phyloP scores from a whole-genome alignment of 306 rosid species.

The Comarum palustre region DNA sequence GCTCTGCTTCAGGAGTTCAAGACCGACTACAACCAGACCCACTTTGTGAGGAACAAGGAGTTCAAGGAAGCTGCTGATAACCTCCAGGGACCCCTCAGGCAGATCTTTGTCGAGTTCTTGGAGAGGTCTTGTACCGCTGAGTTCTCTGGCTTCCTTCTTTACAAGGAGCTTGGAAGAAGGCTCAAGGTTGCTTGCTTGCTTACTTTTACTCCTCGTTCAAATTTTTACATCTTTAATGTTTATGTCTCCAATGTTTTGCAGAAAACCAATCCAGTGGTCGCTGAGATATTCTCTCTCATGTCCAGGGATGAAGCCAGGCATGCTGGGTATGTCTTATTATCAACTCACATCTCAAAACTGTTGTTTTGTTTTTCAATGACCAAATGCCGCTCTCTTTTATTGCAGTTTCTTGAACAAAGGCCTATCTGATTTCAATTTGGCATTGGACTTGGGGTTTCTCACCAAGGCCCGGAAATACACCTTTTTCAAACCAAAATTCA shows the following conservation, averaged over 20 bases:
- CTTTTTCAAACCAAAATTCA: conserved; percentile 95
- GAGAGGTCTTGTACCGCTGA: conserved; percentile 99
- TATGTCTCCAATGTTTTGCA: conserved; percentile 32
- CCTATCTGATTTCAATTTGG: conserved; percentile 90
- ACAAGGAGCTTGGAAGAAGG: conserved; percentile 96
- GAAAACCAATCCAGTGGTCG: conserved; percentile 99
- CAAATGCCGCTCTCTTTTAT: not conserved
- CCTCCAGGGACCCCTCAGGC: conserved; percentile 72
- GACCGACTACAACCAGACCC: conserved; percentile 97
- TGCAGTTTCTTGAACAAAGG: conserved; percentile 96
- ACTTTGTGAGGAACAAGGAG: conserved; percentile 94
- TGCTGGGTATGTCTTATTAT: conserved; percentile 63
- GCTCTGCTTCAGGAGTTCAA: conserved; percentile 97
- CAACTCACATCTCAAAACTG: no score
- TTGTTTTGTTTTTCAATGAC: no score
- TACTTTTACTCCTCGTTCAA: no score
- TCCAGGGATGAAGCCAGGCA: conserved; percentile 99
- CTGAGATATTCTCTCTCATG: conserved; percentile 99
- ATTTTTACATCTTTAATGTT: not conserved
- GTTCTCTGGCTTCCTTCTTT: conserved; percentile 95
- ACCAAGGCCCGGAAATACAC: conserved; percentile 97
- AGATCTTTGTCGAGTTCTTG: conserved; percentile 93
- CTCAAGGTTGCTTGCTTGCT: conserved; percentile 54
- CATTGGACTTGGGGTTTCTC: conserved; percentile 97
- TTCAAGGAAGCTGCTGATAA: conserved; percentile 98